These are phyloP conservation scores for Epichloe gansuensis DNA, from an alignment of 2,329 filamentous ascomycete species.

Conservation along the genomic window DNA sequence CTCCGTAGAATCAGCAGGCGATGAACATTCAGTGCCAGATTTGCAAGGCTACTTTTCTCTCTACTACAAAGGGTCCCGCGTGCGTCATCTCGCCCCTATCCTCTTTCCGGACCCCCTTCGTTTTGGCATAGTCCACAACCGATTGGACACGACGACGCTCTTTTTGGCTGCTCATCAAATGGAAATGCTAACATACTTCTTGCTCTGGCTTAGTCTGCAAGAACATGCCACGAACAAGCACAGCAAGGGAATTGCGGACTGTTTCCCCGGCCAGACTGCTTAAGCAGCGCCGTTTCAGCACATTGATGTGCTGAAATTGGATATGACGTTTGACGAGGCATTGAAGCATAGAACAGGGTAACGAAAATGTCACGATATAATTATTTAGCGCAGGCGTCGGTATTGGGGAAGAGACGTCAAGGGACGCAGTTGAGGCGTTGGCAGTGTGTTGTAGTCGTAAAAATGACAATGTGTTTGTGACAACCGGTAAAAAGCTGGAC, in stretches of 20 bases:
- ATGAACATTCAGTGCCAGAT: slow-evolving; percentile 65
- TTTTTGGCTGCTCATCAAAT: background rate
- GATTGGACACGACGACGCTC: background rate
- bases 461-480: background rate
- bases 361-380: slow-evolving; percentile 1
- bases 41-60: slow-evolving; percentile 70
- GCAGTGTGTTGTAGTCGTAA: background rate
- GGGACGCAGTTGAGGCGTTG: background rate
- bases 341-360: background rate
- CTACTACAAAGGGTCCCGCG: slow-evolving; percentile 63
- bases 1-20: slow-evolving; percentile 54
- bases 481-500: background rate
- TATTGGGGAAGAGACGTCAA: background rate
- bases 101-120: background rate
- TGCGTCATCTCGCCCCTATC: slow-evolving; percentile 24
- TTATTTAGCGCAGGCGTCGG: slow-evolving; percentile 6
- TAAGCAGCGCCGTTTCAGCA: background rate
- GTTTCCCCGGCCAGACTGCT: slow-evolving; percentile 45
- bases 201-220: slow-evolving; percentile 36
- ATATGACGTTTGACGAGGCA: background rate
- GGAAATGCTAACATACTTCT: background rate
- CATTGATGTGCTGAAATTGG: background rate
- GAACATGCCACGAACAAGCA: slow-evolving; percentile 70
- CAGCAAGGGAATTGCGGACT: slow-evolving; percentile 57
- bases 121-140: background rate